Evolutionary conservation across 2,329 filamentous ascomycete genomes (phyloP).

Genomic region (Botryotinia narcissicola): DNA sequence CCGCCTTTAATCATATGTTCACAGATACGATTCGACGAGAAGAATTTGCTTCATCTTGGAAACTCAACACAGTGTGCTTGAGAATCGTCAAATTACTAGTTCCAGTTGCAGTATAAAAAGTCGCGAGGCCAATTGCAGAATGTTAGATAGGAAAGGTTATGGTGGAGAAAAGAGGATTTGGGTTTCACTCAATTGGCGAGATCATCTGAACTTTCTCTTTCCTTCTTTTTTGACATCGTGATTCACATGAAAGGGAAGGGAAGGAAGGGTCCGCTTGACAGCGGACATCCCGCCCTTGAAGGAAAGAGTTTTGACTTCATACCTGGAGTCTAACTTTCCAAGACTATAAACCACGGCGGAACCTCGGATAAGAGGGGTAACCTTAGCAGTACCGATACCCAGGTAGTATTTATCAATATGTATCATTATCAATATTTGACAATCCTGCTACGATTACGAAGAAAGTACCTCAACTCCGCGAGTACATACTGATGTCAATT

Average conservation of each 20-base stretch:
- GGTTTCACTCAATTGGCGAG: background rate
- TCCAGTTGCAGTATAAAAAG: background rate
- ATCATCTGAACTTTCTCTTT: background rate
- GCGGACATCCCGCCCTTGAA: constrained; percentile 2
- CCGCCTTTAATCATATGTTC: background rate
- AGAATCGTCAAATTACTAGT: background rate
- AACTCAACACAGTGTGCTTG: background rate
- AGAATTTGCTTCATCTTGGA: background rate
- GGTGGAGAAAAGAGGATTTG: background rate
- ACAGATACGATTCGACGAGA: background rate
- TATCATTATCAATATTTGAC: background rate
- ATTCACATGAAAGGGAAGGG: background rate
- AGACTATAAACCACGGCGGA: background rate
- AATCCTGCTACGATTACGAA: background rate
- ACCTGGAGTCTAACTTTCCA: background rate
- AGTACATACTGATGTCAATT: background rate
- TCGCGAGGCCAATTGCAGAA: background rate
- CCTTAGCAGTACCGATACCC: background rate
- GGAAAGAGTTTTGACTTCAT: background rate
- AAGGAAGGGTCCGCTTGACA: background rate
- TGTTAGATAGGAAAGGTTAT: background rate
- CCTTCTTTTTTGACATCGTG: background rate
- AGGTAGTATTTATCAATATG: background rate
- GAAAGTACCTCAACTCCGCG: background rate
- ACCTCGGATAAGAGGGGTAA: background rate